phyloP scores from a whole-genome alignment of 306 rosid species.

The Vigna unguiculata region DNA sequence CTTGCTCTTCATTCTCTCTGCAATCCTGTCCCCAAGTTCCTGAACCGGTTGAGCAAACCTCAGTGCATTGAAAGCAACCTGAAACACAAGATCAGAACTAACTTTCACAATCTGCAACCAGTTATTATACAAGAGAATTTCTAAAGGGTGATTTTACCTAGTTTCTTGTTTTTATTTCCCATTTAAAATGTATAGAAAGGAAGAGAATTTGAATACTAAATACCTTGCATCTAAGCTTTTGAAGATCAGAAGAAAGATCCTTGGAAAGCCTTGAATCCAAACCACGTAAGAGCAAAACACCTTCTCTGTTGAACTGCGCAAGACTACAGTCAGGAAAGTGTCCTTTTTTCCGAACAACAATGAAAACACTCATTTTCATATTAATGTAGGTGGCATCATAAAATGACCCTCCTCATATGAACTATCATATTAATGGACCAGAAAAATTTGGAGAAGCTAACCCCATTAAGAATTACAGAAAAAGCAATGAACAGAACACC shows the following conservation, averaged over 20 bases:
- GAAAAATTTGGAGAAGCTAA: slow-evolving; percentile 18
- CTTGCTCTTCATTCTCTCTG: slow-evolving; percentile 81
- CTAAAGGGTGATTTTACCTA: not conserved
- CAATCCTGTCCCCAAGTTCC: slow-evolving; percentile 78
- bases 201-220: not conserved
- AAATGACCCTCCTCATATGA: not conserved
- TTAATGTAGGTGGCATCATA: slow-evolving; percentile 1
- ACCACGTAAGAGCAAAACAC: slow-evolving; percentile 88
- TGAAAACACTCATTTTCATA: not conserved
- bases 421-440: not conserved
- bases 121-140: not conserved
- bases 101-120: slow-evolving; percentile 37
- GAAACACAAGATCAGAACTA: slow-evolving; percentile 40
- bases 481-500: slow-evolving; percentile 19
- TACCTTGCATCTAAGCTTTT: slow-evolving; percentile 98
- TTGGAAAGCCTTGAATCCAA: slow-evolving; percentile 90
- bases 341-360: slow-evolving; percentile 1
- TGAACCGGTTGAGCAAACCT: slow-evolving; percentile 83
- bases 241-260: slow-evolving; percentile 98
- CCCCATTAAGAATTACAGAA: slow-evolving; percentile 5
- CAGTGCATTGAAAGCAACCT: slow-evolving; percentile 98
- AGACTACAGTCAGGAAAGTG: not conserved
- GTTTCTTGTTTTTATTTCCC: not conserved
- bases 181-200: not conserved
- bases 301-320: slow-evolving; percentile 88